Percentiles rank a stretch among this genome's conserved stretches.
Conservation (phyloP, 371 early-diverging fungal species). For the Zancudomyces culisetae region DNA sequence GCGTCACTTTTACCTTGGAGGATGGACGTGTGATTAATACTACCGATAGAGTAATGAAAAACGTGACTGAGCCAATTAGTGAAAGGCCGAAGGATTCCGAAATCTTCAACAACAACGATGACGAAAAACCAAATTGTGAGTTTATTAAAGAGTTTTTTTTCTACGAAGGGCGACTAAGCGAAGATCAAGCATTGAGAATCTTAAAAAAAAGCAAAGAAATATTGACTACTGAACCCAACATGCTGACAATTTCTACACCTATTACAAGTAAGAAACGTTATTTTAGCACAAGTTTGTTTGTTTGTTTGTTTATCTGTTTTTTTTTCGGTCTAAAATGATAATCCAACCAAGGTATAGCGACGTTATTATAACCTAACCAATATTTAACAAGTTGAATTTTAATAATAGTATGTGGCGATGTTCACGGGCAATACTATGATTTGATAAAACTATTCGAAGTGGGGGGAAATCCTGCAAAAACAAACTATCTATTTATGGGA, state of each 20-base stretch:
- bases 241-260: slow-evolving; percentile 77
- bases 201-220: slow-evolving; percentile 51
- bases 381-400: no score
- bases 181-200: slow-evolving; percentile 78
- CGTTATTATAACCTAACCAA: no score
- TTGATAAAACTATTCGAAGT: slow-evolving; percentile 96
- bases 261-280: slow-evolving; percentile 44
- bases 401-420: slow-evolving; percentile 74
- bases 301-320: no score
- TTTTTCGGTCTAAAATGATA: no score
- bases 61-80: slow-evolving; percentile 31
- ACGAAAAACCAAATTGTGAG: slow-evolving; percentile 43
- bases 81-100: slow-evolving; percentile 34
- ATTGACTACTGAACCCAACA: slow-evolving; percentile 55
- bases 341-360: no score
- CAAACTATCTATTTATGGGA: slow-evolving; percentile 82
- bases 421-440: slow-evolving; percentile 98
- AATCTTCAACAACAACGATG: slow-evolving; percentile 37
- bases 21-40: slow-evolving; percentile 61
- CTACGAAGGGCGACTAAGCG: slow-evolving; percentile 75
- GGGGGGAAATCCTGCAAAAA: slow-evolving; percentile 79
- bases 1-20: slow-evolving; percentile 33
- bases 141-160: slow-evolving; percentile 76
- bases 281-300: neutral
- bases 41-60: slow-evolving; percentile 51